Evolutionary conservation across 176 grass and related monocot species (phyloP), one percentile per base, ranked within the genome.

Genomic region (Raddia guianensis): DNA sequence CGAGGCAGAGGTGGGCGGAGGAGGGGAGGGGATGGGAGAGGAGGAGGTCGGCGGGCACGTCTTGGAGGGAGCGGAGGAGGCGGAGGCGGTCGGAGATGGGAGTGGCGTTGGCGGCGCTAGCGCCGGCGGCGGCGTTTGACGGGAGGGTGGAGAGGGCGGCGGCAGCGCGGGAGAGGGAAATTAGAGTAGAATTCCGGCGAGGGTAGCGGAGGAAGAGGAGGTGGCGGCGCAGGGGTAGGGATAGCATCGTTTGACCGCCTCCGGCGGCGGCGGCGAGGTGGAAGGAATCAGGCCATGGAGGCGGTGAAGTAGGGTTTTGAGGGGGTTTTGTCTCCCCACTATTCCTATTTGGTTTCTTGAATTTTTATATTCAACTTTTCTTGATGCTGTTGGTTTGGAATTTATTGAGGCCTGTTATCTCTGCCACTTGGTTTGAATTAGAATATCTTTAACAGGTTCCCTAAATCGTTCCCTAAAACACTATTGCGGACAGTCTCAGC

Each of bases 201-300:
- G 83, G 14, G 78, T n/a, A 58, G 44, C 27, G 27, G 27, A 70
- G 4, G 66, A 50, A 52, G 70, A 82, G 68, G 43, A 43, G 50
- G 51, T 21, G 77, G 76, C 68, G 68, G 84, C 59, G 76, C 40
- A 8, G 58, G 69, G 60, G 76, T 60, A 81, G 66, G 66, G 66
- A 37, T 85, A 85, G 82, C 83, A 89, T 86, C 51, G 67, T 86
- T 77, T 86, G 78, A 82, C 83, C 87, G 83, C 87, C 87, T 82
- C 83, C 78, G 88, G 83, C 78, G 83, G 78, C 78, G 83, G 78
- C 79, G 88, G 79, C 35, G 83, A 68, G 19, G 69, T 14, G 47
- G 78, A 86, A 47, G 19, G 65, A 89, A 82, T 85, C 83, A 72
- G 60, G 73, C 83, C 87, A 86, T 89, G 78, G 21, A 65, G 60